Evolutionary conservation across 768 basidiomycete species (phyloP).

Genomic region (Termitomyces sp.): DNA sequence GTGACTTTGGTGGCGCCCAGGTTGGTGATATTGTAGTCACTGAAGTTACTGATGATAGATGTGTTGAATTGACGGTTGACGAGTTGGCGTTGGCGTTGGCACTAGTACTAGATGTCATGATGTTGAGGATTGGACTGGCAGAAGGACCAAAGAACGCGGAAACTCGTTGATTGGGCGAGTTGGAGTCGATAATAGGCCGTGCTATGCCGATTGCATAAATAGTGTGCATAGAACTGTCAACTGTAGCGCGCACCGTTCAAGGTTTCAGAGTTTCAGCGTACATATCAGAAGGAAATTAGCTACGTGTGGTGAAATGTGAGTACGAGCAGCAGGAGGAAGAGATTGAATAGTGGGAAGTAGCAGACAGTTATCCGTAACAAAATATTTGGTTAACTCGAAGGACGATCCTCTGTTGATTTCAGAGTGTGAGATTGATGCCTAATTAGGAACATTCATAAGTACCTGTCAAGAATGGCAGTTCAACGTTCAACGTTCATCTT

Average conservation of each 20-base stretch:
- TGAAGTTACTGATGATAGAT: slow-evolving; percentile 20
- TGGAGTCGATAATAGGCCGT: neutral
- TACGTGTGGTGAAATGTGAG: neutral
- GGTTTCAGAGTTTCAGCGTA: slow-evolving; percentile 2
- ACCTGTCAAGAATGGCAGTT: neutral
- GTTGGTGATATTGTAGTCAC: slow-evolving; percentile 31
- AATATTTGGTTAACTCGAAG: neutral
- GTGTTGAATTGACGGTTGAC: slow-evolving; percentile 22
- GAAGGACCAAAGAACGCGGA: slow-evolving; percentile 1
- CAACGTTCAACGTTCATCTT: neutral
- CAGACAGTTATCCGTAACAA: neutral
- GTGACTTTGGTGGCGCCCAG: slow-evolving; percentile 69
- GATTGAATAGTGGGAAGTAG: neutral
- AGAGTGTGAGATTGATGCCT: slow-evolving; percentile 11
- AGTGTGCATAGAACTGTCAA: slow-evolving; percentile 9
- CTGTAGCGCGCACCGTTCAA: neutral
- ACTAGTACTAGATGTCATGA: slow-evolving; percentile 23
- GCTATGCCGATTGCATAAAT: slow-evolving; percentile 9
- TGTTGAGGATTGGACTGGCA: slow-evolving; percentile 2
- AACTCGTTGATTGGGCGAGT: neutral
- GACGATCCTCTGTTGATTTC: neutral
- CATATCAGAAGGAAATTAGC: slow-evolving; percentile 8
- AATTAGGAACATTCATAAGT: slow-evolving; percentile 11
- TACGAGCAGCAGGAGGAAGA: neutral
- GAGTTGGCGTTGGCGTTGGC: slow-evolving; percentile 19